Evolutionary conservation across 2,329 filamentous ascomycete species (phyloP).

Genomic region (Botrytis fabae): DNA sequence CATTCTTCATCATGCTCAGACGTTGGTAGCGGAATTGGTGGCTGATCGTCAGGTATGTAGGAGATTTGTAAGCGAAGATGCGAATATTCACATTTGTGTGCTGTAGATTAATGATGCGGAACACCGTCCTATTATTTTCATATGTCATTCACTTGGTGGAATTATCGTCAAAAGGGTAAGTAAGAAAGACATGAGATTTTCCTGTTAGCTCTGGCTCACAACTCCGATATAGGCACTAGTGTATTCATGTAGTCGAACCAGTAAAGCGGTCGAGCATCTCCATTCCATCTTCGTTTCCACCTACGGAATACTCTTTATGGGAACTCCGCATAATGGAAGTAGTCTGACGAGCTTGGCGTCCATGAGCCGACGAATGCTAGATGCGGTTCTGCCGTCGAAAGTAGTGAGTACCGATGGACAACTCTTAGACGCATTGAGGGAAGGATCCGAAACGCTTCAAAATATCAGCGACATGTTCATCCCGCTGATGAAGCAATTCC

Average conservation of each 20-base stretch:
- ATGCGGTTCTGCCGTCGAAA: background rate
- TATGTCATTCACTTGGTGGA: no score
- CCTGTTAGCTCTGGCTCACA: no score
- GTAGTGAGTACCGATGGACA: background rate
- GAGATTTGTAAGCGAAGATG: no score
- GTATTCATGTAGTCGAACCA: background rate
- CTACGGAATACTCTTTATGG: background rate
- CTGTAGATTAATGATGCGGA: no score
- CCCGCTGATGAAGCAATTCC: constrained; percentile 3
- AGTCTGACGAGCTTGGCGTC: background rate
- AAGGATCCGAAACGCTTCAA: background rate
- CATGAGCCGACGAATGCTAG: constrained; percentile 1
- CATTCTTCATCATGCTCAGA: no score
- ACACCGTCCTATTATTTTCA: no score
- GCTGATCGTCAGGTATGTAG: no score
- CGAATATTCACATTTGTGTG: no score
- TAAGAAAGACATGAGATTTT: no score
- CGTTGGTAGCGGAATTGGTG: no score
- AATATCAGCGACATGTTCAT: constrained; percentile 3
- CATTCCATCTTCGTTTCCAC: background rate
- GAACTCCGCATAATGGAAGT: background rate
- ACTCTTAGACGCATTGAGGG: background rate
- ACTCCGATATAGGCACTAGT: no score
- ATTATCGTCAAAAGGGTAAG: no score
- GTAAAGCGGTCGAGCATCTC: background rate